phyloP scores from a whole-genome alignment of 2,329 filamentous ascomycete species.

The Arthrinium phaeospermum region DNA sequence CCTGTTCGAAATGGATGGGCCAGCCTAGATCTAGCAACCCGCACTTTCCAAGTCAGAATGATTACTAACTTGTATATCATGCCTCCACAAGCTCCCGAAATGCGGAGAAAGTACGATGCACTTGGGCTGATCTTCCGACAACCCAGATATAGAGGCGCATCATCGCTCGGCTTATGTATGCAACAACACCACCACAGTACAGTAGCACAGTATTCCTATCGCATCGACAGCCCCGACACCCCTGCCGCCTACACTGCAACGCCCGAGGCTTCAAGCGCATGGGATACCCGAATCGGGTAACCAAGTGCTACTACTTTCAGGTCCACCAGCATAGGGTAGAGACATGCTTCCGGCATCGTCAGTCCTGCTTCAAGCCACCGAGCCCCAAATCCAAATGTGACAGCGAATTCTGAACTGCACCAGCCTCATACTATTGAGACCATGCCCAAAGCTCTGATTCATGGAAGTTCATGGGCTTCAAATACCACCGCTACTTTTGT shows the following conservation, averaged over 20 bases:
- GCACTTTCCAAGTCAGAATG: not conserved
- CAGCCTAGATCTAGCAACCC: not conserved
- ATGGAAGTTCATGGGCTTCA: constrained; percentile 19
- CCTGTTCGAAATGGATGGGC: not conserved
- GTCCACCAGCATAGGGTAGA: not conserved
- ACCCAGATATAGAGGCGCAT: not conserved
- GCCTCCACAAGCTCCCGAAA: not conserved
- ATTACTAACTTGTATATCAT: not conserved
- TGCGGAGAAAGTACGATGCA: not conserved
- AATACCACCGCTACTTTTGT: not conserved
- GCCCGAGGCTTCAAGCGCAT: not conserved
- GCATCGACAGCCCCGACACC: not conserved
- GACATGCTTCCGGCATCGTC: not conserved
- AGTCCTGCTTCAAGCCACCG: not conserved
- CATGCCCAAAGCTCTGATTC: constrained; percentile 22
- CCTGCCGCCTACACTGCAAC: not conserved
- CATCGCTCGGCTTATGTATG: not conserved
- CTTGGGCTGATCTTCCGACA: not conserved
- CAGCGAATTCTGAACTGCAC: not conserved
- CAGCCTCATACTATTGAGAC: not conserved
- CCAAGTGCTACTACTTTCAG: not conserved
- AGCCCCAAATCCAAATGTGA: not conserved
- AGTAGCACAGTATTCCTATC: not conserved
- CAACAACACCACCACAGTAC: not conserved
- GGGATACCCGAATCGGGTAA: not conserved